Base-by-base conservation (phyloP, 2,329 filamentous ascomycete genomes). In the Alternaria consortialis region DNA sequence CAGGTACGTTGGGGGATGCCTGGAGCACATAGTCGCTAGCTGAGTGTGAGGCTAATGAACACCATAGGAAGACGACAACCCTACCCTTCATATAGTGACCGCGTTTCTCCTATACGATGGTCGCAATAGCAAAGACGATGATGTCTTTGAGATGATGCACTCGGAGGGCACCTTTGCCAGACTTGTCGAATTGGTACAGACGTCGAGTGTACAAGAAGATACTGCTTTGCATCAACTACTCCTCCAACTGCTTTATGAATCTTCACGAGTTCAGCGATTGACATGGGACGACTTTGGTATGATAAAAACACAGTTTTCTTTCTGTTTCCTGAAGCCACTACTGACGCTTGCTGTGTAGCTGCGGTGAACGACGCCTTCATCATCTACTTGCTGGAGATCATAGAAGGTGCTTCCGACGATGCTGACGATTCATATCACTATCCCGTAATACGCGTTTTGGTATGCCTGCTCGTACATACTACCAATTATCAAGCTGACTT, bases 401-500 rank as follows among this genome's bases (percentile, higher is more conserved):
- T 97, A 73, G 94, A 98, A 80, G 87, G 91, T 64, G 84, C 94
- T 5, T 95, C 93, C 7, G 89, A 94, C 76, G 94, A 98, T 78
- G 89, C 87, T 23, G 88, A 93, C 68, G 95, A 98, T 77, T 94
- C 94, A 1, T 99, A 97, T 77, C 94, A 98, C 77, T 98, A 97
- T 77, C 91, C 93, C 6, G 90, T 97, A 46, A 97, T 99, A 74
- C 88, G 94, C 66, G 94, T 98, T 51, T 79, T 99, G 80, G 93
- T 97, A 80, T 77, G 89, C 83, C n/a, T 46, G 17, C 23, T 20
- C 15, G 2, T 7, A 20, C 9, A 53, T 25, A n/a, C 44, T 23
- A 7, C 4, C 5, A 32, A 23, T 3, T 37, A 2, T 2, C 12
- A 25, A 31, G 15, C 53, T 67, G 39, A 64, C 55, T 43, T 27